Evolutionary conservation across 805 yeast species (phyloP).

Genomic region (Candida railenensis): DNA sequence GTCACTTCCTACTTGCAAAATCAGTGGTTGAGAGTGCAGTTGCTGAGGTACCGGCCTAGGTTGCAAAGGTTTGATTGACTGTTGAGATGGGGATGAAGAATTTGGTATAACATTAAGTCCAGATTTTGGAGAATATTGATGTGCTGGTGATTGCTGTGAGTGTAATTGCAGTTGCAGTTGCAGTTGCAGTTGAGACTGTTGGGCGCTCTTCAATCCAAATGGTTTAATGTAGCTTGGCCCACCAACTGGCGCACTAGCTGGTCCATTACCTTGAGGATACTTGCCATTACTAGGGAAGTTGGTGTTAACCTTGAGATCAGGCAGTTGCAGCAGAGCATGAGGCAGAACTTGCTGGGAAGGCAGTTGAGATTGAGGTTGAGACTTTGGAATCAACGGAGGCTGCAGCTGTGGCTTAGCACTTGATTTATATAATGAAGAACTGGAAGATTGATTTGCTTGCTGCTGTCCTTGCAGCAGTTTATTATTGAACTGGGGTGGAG

Average conservation of each 20-base stretch:
- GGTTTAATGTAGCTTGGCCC: slow-evolving; percentile 17
- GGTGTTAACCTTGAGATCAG: slow-evolving; percentile 31
- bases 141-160: slow-evolving; percentile 8
- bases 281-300: slow-evolving; percentile 15
- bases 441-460: slow-evolving; percentile 21
- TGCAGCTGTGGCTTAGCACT: slow-evolving; percentile 1
- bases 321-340: slow-evolving; percentile 11
- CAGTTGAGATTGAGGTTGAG: slow-evolving; percentile 5
- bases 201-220: slow-evolving; percentile 15
- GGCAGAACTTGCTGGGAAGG: slow-evolving; percentile 1
- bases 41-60: slow-evolving; percentile 8
- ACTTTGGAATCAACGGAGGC: not conserved
- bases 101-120: slow-evolving; percentile 1
- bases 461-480: slow-evolving; percentile 10
- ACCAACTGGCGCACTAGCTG: slow-evolving; percentile 15
- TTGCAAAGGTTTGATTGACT: slow-evolving; percentile 12
- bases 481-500: slow-evolving; percentile 39
- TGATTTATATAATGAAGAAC: slow-evolving; percentile 14
- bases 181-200: slow-evolving; percentile 16
- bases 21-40: slow-evolving; percentile 13
- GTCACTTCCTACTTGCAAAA: slow-evolving; percentile 19
- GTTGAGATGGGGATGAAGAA: not conserved
- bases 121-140: not conserved
- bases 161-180: slow-evolving; percentile 25
- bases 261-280: slow-evolving; percentile 15